Percentiles rank a stretch among this genome's conserved stretches.
These are phyloP conservation scores for Cutaneotrichosporon cavernicola DNA, from an alignment of 1,284 basidiomycete genomes.

Conservation along the genomic window DNA sequence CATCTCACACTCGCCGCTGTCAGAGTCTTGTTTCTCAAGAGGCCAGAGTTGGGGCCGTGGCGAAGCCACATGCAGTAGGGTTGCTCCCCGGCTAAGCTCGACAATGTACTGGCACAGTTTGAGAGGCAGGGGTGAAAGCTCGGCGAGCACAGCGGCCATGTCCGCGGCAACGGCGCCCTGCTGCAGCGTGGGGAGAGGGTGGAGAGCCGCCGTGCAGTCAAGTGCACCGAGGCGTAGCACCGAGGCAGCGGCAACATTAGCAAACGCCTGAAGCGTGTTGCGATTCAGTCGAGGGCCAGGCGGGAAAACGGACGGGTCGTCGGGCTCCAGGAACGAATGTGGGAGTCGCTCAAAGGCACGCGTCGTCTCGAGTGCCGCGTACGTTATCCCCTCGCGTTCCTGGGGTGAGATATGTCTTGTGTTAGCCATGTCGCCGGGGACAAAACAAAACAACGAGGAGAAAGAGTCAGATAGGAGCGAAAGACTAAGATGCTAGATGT, in stretches of 20 bases:
- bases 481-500: constrained; percentile 55
- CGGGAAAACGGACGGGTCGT: background rate
- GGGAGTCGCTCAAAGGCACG: constrained; percentile 3
- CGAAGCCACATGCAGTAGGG: background rate
- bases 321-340: constrained; percentile 1
- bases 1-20: background rate
- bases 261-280: background rate
- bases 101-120: constrained; percentile 7
- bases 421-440: background rate
- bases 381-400: background rate
- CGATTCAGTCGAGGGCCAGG: background rate
- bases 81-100: background rate
- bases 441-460: background rate
- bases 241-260: constrained; percentile 5
- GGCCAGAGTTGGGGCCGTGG: background rate
- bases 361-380: background rate
- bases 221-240: constrained; percentile 9
- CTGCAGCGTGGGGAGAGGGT: background rate
- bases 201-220: constrained; percentile 2
- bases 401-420: background rate
- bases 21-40: background rate
- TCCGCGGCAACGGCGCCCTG: background rate
- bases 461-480: constrained; percentile 39
- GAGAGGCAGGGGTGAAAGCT: background rate
- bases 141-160: background rate